These are phyloP conservation scores for Westerdykella sp. DNA, from an alignment of 2,329 filamentous ascomycete species.

Conservation along the genomic window DNA sequence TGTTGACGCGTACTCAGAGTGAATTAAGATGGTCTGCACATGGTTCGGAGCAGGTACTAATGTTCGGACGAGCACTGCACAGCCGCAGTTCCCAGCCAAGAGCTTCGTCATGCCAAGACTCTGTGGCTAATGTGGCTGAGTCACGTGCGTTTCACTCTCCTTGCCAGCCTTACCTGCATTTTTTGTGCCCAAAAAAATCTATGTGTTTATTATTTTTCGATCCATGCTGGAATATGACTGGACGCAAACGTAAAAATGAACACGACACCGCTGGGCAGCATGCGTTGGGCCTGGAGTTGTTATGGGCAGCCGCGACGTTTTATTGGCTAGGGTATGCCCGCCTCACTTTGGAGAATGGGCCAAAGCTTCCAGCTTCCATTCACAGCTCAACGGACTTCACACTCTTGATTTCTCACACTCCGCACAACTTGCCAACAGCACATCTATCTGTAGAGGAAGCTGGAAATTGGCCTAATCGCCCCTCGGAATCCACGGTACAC, in stretches of 20 bases:
- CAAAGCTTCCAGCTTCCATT: conserved; percentile 1
- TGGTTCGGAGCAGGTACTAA: neutral
- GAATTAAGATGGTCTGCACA: too few relatives aligned
- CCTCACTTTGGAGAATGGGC: conserved; percentile 15
- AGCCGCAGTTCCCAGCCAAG: neutral
- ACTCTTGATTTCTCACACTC: neutral
- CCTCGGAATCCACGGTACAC: too few relatives aligned
- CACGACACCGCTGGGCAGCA: neutral
- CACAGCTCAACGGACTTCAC: conserved; percentile 1
- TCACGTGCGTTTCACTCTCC: neutral
- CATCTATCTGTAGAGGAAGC: too few relatives aligned
- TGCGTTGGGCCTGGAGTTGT: neutral
- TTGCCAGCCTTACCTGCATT: neutral
- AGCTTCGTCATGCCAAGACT: neutral
- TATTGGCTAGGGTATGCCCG: conserved; percentile 3
- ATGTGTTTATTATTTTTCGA: neutral
- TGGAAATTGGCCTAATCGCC: too few relatives aligned
- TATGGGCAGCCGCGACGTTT: neutral
- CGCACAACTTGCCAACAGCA: too few relatives aligned
- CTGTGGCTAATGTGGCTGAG: neutral
- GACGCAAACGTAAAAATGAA: too few relatives aligned
- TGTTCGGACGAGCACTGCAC: neutral
- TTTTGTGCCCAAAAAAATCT: neutral
- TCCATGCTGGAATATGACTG: too few relatives aligned
- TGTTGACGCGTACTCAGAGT: too few relatives aligned